A percentile compares a stretch with the other conserved stretches of the same genome.
Evolutionary conservation across 163 green algal genomes (phyloP).

Genomic region (Coccomyxa subellipsoidea): DNA sequence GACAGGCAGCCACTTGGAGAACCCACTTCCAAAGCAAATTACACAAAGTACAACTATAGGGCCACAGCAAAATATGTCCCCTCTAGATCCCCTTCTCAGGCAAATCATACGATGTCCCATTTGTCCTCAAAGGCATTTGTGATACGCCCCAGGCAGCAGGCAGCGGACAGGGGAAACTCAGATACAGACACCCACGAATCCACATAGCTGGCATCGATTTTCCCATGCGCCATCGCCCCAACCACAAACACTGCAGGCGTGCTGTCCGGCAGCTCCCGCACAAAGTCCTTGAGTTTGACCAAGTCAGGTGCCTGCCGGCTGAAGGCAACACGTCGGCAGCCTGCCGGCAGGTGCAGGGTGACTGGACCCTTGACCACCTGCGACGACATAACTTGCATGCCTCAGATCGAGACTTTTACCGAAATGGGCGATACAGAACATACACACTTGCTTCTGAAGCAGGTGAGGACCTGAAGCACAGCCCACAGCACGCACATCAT

Average conservation of each 20-base stretch:
- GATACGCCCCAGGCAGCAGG: conserved; percentile 84
- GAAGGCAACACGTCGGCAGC: conserved; percentile 71
- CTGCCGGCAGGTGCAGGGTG: conserved; percentile 82
- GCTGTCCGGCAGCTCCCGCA: conserved; percentile 38
- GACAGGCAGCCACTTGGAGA: conserved; percentile 74
- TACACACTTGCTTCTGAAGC: too few species aligned
- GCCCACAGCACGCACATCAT: too few species aligned
- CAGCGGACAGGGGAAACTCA: conserved; percentile 87
- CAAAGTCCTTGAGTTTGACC: conserved; percentile 47
- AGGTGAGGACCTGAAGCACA: too few species aligned
- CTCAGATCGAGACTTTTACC: background rate
- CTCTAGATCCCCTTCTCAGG: too few species aligned
- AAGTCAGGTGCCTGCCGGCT: conserved; percentile 63
- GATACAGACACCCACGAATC: conserved; percentile 87
- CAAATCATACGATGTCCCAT: conserved; percentile 78
- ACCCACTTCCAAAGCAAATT: too few species aligned
- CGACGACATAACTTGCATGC: background rate
- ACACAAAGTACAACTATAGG: too few species aligned
- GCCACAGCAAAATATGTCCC: too few species aligned
- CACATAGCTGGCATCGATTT: conserved; percentile 48
- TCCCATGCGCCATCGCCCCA: conserved; percentile 89
- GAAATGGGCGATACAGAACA: too few species aligned
- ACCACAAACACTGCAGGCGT: conserved; percentile 80
- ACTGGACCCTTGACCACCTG: conserved; percentile 96
- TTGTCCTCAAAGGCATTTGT: conserved; percentile 89